Evolutionary conservation across 1,284 basidiomycete genomes (phyloP).

Genomic region (Tylopilus orsonianus): DNA sequence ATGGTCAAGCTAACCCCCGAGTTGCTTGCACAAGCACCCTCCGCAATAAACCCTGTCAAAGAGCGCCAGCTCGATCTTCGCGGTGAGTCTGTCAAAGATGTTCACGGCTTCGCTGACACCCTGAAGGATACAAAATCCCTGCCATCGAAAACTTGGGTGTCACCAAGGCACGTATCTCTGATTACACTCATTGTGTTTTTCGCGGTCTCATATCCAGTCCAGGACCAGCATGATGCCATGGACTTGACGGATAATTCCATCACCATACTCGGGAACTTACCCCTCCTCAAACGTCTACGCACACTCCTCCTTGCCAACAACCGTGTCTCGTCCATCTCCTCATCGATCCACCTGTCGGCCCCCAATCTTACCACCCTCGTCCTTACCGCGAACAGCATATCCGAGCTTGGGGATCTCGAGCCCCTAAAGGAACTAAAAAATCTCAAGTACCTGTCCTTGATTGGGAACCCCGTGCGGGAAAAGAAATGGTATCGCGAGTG

Average conservation of each 20-base stretch:
- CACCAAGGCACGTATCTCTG: slow-evolving; percentile 64
- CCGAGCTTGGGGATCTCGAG: slow-evolving; percentile 80
- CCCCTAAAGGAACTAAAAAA: slow-evolving; percentile 78
- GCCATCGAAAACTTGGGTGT: slow-evolving; percentile 99
- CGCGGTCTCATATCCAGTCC: slow-evolving; percentile 13
- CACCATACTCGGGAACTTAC: slow-evolving; percentile 82
- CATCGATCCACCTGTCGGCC: slow-evolving; percentile 77
- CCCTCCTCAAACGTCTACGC: slow-evolving; percentile 76
- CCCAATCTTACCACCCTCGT: slow-evolving; percentile 82
- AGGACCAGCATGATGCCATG: slow-evolving; percentile 93
- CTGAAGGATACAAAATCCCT: slow-evolving; percentile 90
- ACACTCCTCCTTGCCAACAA: slow-evolving; percentile 88
- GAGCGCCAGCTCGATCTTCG: slow-evolving; percentile 94
- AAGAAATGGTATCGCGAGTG: slow-evolving; percentile 98
- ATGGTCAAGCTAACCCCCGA: slow-evolving; percentile 93
- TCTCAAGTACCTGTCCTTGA: slow-evolving; percentile 80
- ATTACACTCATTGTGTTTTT: slow-evolving; percentile 17
- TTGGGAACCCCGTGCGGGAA: slow-evolving; percentile 90
- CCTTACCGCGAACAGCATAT: slow-evolving; percentile 76
- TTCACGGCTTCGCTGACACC: slow-evolving; percentile 25
- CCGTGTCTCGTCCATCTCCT: slow-evolving; percentile 79
- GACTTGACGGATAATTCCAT: slow-evolving; percentile 98
- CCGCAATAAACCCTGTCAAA: slow-evolving; percentile 86
- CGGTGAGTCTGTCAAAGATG: slow-evolving; percentile 54
- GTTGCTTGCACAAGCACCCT: slow-evolving; percentile 76